Evolutionary conservation across 306 rosid species (phyloP).

Genomic region (Castanopsis chinensis): DNA sequence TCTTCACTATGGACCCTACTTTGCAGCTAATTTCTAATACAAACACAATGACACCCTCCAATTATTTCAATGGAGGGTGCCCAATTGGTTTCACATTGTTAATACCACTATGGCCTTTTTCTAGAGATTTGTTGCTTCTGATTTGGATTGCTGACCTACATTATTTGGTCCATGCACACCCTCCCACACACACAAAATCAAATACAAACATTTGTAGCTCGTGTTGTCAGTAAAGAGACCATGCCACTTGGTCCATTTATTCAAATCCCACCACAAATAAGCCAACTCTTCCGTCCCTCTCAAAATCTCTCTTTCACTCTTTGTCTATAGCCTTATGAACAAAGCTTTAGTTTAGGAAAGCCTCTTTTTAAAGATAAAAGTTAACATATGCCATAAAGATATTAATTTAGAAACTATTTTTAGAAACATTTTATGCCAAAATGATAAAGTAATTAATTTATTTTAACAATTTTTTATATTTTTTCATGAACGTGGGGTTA

Average conservation of each 20-base stretch:
- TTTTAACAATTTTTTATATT: too few relatives aligned
- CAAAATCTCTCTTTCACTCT: neutral
- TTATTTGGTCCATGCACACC: constrained; percentile 39
- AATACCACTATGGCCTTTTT: constrained; percentile 37
- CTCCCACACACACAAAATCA: constrained; percentile 13
- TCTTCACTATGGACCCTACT: constrained; percentile 46
- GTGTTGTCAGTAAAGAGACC: constrained; percentile 21
- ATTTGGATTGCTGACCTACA: constrained; percentile 31
- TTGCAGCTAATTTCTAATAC: constrained; percentile 29
- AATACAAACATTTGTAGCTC: constrained; percentile 21
- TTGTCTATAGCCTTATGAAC: neutral
- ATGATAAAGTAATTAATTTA: too few relatives aligned
- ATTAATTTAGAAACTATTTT: too few relatives aligned
- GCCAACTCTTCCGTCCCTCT: neutral
- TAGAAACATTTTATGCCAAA: too few relatives aligned
- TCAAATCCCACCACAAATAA: constrained; percentile 21
- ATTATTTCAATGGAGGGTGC: constrained; percentile 27
- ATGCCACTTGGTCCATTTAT: constrained; percentile 28
- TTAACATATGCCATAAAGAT: too few relatives aligned
- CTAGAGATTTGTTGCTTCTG: constrained; percentile 41
- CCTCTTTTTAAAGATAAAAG: neutral
- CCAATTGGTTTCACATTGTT: constrained; percentile 35
- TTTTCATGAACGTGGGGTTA: too few relatives aligned
- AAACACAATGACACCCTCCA: constrained; percentile 33
- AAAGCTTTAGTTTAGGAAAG: constrained; percentile 10